Conservation (phyloP, 2,329 filamentous ascomycete species). For the Colletotrichum scovillei region DNA sequence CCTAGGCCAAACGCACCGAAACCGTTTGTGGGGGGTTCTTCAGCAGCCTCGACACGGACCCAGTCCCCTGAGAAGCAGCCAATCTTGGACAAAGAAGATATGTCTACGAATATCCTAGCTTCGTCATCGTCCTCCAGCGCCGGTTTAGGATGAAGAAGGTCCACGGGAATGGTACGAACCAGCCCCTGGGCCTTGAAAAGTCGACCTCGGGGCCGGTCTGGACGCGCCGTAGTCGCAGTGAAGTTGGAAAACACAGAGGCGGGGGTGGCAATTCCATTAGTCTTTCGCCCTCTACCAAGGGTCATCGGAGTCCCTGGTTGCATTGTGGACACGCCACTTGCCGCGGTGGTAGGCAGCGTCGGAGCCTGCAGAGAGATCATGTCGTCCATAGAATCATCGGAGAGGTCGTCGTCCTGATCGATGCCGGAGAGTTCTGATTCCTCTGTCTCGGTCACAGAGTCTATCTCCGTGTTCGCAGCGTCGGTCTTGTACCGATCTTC, state of each 20-base stretch:
- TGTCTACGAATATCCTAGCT: constrained; percentile 89
- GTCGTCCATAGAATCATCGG: constrained; percentile 92
- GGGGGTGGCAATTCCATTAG: constrained; percentile 82
- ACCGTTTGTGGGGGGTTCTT: constrained; percentile 77
- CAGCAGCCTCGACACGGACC: constrained; percentile 84
- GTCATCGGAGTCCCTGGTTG: constrained; percentile 86
- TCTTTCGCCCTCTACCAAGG: constrained; percentile 70
- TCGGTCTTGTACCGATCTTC: constrained; percentile 78
- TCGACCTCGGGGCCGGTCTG: constrained; percentile 77
- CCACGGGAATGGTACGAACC: constrained; percentile 76
- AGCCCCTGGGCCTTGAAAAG: constrained; percentile 88
- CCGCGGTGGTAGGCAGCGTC: constrained; percentile 79
- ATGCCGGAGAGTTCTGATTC: constrained; percentile 69
- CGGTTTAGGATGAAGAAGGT: constrained; percentile 87
- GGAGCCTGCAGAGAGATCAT: constrained; percentile 91
- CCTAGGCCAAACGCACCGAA: constrained; percentile 76
- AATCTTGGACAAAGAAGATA: constrained; percentile 85
- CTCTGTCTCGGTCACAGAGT: constrained; percentile 70
- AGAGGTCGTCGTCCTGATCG: constrained; percentile 79
- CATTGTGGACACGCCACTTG: constrained; percentile 83
- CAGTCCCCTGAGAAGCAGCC: constrained; percentile 98
- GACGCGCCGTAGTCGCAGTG: constrained; percentile 84
- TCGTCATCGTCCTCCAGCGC: constrained; percentile 83
- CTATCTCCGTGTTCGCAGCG: constrained; percentile 68
- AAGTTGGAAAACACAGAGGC: constrained; percentile 91